These are phyloP conservation scores for Fusarium sp. DNA, from an alignment of 2,329 filamentous ascomycete species.

Conservation along the genomic window DNA sequence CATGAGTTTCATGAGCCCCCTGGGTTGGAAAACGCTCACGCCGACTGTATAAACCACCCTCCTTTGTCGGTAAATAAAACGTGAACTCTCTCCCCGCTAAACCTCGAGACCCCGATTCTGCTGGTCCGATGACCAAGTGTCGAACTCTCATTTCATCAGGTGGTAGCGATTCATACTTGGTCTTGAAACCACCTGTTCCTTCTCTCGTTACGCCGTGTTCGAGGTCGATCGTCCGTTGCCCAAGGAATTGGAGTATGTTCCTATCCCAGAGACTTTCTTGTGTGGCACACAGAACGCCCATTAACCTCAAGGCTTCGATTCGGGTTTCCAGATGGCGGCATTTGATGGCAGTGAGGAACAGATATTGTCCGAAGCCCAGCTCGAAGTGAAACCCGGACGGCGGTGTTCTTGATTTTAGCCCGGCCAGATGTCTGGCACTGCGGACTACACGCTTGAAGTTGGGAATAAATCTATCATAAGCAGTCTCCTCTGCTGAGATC, in stretches of 20 bases:
- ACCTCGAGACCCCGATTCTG: neutral
- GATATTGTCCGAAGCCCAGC: constrained; percentile 23
- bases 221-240: constrained; percentile 22
- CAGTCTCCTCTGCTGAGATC: constrained; percentile 6
- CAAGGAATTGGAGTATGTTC: constrained; percentile 13
- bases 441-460: constrained; percentile 19
- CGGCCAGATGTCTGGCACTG: constrained; percentile 7
- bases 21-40: constrained; percentile 13
- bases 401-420: neutral
- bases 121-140: constrained; percentile 21
- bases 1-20: neutral
- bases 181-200: neutral
- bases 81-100: constrained; percentile 7
- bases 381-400: constrained; percentile 17
- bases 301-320: constrained; percentile 7
- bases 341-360: constrained; percentile 22
- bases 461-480: constrained; percentile 13
- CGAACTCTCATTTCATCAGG: constrained; percentile 15
- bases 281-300: constrained; percentile 19
- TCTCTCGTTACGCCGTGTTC: constrained; percentile 15
- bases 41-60: constrained; percentile 5
- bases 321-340: constrained; percentile 22
- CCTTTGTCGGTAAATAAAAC: constrained; percentile 7
- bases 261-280: constrained; percentile 34
- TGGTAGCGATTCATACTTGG: neutral